Conservation (phyloP, 257 asterid species). For the Cordia subcordata region DNA sequence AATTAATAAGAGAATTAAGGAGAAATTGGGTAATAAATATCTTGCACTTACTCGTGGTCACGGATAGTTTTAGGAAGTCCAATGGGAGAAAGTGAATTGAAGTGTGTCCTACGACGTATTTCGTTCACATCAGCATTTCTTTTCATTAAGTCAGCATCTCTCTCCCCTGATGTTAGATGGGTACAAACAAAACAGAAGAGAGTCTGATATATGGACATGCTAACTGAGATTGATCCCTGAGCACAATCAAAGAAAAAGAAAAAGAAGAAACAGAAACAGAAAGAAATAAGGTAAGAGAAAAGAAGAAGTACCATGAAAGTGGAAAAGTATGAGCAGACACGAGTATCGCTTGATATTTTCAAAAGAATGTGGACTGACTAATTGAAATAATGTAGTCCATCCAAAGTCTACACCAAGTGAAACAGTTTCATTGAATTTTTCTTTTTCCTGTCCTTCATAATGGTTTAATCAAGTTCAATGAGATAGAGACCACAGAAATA, state of each 20-base stretch:
- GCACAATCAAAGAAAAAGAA: not conserved
- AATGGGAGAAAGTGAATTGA: slow-evolving; percentile 39
- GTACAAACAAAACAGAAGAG: slow-evolving; percentile 77
- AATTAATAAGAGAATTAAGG: not conserved
- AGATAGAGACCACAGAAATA: too few species aligned
- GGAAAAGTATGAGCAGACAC: not conserved
- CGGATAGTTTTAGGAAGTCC: slow-evolving; percentile 74
- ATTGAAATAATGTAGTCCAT: too few species aligned
- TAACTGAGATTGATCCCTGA: slow-evolving; percentile 97
- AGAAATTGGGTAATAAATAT: not conserved
- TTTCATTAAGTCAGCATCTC: slow-evolving; percentile 59
- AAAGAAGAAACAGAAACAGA: not conserved
- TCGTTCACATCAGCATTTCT: slow-evolving; percentile 86
- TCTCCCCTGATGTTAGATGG: slow-evolving; percentile 92
- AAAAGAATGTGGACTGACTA: too few species aligned
- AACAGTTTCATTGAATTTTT: too few species aligned
- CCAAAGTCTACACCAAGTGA: too few species aligned
- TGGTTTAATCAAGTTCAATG: too few species aligned
- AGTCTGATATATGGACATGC: slow-evolving; percentile 95
- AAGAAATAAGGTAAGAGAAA: not conserved
- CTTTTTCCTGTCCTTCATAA: too few species aligned
- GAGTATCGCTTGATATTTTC: too few species aligned
- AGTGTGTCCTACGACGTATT: slow-evolving; percentile 79
- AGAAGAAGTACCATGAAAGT: not conserved
- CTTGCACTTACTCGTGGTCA: slow-evolving; percentile 82